Evolutionary conservation across 805 yeast species (phyloP), one percentile per base, ranked within the genome.

Genomic region (Ogataea allantospora): DNA sequence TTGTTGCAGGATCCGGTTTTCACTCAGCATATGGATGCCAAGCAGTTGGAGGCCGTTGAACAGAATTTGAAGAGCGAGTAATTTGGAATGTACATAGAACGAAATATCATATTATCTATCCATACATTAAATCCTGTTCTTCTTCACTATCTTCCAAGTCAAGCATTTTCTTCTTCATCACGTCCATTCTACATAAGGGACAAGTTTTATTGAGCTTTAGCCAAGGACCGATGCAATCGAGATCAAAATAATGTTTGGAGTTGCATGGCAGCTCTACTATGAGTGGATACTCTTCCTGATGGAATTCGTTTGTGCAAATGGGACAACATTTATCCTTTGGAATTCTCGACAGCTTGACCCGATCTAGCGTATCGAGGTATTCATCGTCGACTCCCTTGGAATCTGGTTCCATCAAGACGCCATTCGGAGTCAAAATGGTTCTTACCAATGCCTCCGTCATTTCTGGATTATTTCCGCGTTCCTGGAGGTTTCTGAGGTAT

Each of bases 171-270:
- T 35, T 35, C 35, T 69, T 74, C 14, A 75, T 57, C 17, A 89
- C 76, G 53, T 88, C 81, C 43, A 73, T 77, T 47, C 98, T 70
- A 56, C 97, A 91, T 52, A 91, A 60, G 0, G 98, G 98, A 55
- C 98, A 89, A 0, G 87, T 82, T 2, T 74, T 66, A 50, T 83
- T 78, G 35, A 78, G 66, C 46, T 77, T 75, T 35, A 91, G 67
- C 98, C 98, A 89, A 0, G 95, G 93, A 0, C 83, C 82, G 25
- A 91, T 79, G 58, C 97, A 89, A 49, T 91, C 97, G 47, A 88
- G 67, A 57, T 89, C 98, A 60, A 85, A 89, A 27, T 71, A 71
- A 59, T 89, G 98, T 24, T 67, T 71, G 6, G 63, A 56, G 26
- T 70, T 68, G 60, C 98, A 89, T 3, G 81, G 82, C 17, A 89